Evolutionary conservation across 352 stramenopile genomes (phyloP), one percentile per base, ranked within the genome.

Genomic region (Globisporangium perplexum): DNA sequence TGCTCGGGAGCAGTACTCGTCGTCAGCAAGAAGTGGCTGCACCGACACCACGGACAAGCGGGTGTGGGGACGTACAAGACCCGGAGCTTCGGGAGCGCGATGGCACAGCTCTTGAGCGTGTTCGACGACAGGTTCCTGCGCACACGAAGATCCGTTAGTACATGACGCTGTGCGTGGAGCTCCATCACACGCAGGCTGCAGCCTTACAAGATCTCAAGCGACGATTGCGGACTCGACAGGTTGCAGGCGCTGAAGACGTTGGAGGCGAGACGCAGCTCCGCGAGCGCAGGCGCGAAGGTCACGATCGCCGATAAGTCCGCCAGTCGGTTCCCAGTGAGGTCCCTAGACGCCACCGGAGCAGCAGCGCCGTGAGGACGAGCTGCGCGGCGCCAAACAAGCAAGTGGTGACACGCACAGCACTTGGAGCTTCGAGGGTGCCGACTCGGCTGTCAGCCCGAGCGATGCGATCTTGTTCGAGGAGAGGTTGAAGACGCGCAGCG

Each of bases 71-170:
- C 57, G 28, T 56, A 69, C 62, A 69, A 24, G 24, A 56, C 23
- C 15, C 18, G 46, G 11, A 69, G 51, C 23, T 62, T 47, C 8
- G 52, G 58, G 18, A 63, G 53, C 1, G 24, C 33, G 10, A 59
- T 39, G 7, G 62, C 28, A 23, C 62, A 69, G 15, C 38, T 31
- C 47, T 48, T 22, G 8, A 69, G 43, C n/a, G 18, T 47, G 35
- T 69, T 69, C 17, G 50, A 63, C n/a, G 62, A 69, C 17, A 69
- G 22, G 35, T 69, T 53, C 15, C 62, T 68, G 18, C 30, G 26
- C 7, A 50, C 22, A 17, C 17, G 18, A 31, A 11, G 8, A n/a
- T n/a, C n/a, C n/a, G n/a, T n/a, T n/a, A n/a, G n/a, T n/a, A n/a
- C n/a, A n/a, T n/a, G n/a, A n/a, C n/a, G n/a, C n/a, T n/a, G n/a